Evolutionary conservation across 768 basidiomycete species (phyloP).

Genomic region (Podaxis pistillaris): DNA sequence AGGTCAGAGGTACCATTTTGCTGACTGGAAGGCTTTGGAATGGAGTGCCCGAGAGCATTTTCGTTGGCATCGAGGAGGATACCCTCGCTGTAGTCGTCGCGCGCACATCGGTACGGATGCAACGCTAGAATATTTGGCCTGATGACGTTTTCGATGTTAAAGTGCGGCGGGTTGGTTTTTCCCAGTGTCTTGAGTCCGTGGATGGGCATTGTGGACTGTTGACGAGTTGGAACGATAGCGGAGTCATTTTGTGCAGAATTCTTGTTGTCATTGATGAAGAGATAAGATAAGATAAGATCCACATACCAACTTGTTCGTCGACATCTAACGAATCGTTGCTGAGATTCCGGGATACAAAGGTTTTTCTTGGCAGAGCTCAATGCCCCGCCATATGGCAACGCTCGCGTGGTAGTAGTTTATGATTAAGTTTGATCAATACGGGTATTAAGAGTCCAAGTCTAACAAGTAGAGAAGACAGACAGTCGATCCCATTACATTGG

Average conservation of each 20-base stretch:
- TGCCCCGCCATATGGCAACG: no score
- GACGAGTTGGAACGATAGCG: background rate
- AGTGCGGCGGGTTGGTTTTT: slow-evolving; percentile 68
- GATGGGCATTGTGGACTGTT: slow-evolving; percentile 50
- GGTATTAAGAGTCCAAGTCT: no score
- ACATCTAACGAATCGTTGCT: no score
- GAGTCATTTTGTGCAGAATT: slow-evolving; percentile 11
- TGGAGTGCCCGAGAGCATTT: slow-evolving; percentile 88
- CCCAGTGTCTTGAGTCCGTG: slow-evolving; percentile 43
- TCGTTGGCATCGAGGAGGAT: slow-evolving; percentile 98
- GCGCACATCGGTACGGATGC: slow-evolving; percentile 91
- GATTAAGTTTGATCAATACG: no score
- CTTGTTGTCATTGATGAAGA: background rate
- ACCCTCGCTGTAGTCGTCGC: slow-evolving; percentile 91
- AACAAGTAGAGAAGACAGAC: no score
- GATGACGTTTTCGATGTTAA: slow-evolving; percentile 79
- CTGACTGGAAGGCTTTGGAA: slow-evolving; percentile 29
- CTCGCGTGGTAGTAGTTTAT: no score
- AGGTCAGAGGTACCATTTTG: slow-evolving; percentile 19
- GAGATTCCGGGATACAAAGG: no score
- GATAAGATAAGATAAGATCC: slow-evolving; percentile 19
- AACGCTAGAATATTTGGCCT: slow-evolving; percentile 93
- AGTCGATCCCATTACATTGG: no score
- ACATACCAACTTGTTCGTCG: no score
- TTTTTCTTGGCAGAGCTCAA: no score